Evolutionary conservation across 1,284 basidiomycete species (phyloP), one percentile per base, ranked within the genome.

Genomic region (Naganishia sp.): DNA sequence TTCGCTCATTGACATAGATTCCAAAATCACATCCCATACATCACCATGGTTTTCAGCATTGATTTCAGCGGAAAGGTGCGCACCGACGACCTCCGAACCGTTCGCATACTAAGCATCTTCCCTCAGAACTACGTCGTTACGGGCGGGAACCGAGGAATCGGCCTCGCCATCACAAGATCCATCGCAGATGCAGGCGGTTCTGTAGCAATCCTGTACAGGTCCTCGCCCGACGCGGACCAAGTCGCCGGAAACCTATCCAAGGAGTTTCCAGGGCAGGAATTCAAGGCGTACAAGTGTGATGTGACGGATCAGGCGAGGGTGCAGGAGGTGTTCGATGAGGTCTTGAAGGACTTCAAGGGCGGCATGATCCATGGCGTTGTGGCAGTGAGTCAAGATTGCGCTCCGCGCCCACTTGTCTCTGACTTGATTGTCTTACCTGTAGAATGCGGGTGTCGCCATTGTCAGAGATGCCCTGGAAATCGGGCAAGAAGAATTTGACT

Each of bases 391-490:
- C 13, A 3, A 9, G 28, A 9, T 15, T 42, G 7, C 25, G 42
- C n/a, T 15, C 31, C n/a, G 28, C 18, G 18, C 9, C 31, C n/a
- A 41, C 9, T 17, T 23, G 23, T 9, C n/a, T 35, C n/a, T 54
- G 9, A 18, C 9, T 9, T 15, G 7, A 0, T 42, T 11, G 5
- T 35, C 2, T 0, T 51, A 3, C 46, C 7, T 28, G 39, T 21
- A 82, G 79, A 82, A 84, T 51, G 82, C 83, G 2, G 83, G 82
- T 18, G 74, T 83, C 10, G 83, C 84, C 2, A 76, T 83, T 61
- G 77, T 85, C 43, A 84, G 84, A 73, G 80, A 82, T 5, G 82
- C 84, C 0, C 60, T 83, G 47, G 82, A 85, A 42, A 71, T 84
- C 70, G 77, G 74, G 11, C 68, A 74, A 1, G 80, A 83, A 0